Conservation (phyloP, 768 basidiomycete species). For the Tylopilus rubrobrunneus region DNA sequence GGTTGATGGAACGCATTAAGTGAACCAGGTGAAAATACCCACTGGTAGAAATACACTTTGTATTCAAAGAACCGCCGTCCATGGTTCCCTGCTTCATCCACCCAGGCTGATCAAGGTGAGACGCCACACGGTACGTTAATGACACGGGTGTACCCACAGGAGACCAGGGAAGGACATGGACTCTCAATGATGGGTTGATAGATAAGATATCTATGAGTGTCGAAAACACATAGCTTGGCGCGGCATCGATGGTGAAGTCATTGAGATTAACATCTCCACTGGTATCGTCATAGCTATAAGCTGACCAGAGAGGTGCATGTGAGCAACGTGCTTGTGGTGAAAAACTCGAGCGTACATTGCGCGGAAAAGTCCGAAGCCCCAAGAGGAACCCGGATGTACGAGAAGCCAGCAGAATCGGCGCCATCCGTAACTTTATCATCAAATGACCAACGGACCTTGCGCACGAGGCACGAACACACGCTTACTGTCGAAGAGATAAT, state of each 20-base stretch:
- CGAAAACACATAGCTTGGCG: conserved; percentile 61
- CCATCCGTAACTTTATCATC: conserved; percentile 48
- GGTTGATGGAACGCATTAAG: not conserved
- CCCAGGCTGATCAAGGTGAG: conserved; percentile 45
- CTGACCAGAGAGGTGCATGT: conserved; percentile 27
- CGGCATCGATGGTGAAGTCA: conserved; percentile 52
- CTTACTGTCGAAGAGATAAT: conserved; percentile 50
- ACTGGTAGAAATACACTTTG: conserved; percentile 48
- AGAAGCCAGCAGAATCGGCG: conserved; percentile 60
- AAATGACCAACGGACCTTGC: not conserved
- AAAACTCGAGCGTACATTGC: conserved; percentile 35
- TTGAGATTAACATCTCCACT: conserved; percentile 56
- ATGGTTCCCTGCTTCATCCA: conserved; percentile 78
- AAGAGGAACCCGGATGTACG: conserved; percentile 64
- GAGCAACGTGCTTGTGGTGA: not conserved
- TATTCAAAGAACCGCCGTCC: conserved; percentile 59
- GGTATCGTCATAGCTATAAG: conserved; percentile 63
- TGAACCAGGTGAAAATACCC: conserved; percentile 19
- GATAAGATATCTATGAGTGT: conserved; percentile 61
- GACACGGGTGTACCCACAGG: conserved; percentile 45
- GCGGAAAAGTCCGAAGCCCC: conserved; percentile 75
- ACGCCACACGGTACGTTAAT: not conserved
- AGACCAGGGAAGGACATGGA: conserved; percentile 71
- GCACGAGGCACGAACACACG: not conserved
- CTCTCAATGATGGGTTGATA: conserved; percentile 48